Evolutionary conservation across 2,329 filamentous ascomycete genomes (phyloP), one percentile per base, ranked within the genome.

Genomic region (Penicillium griseofulvum): DNA sequence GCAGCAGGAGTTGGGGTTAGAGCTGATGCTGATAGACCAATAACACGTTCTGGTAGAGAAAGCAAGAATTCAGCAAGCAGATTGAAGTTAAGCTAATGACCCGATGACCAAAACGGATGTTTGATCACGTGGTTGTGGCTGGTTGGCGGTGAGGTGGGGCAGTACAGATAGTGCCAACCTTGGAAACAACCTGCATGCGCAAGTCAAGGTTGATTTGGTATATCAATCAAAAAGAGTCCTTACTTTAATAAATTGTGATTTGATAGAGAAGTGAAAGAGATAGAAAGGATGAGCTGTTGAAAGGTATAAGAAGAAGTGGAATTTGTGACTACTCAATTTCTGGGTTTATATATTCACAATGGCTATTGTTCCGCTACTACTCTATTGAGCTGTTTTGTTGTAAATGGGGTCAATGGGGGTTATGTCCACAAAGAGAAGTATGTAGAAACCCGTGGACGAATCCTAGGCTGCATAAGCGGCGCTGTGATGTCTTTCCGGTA

Each of bases 81-180:
- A 29, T 28, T 33, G 19, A 34, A 16, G 37, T 34, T 24, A 54
- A 49, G 51, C 51, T 54, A 41, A 54, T 29, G 51, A 54, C 38
- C 44, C 51, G 51, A 49, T 26, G 50, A 53, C 36, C 37, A 34
- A 33, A 53, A 28, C 11, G 37, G 44, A 49, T 28, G 45, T 39
- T 34, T 41, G 37, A 26, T 41, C 44, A 41, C 49, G 41, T 51
- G 41, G 12, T 2, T 94, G 72, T 97, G 92, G 92, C 84, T 85
- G 67, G 85, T 82, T 57, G 85, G 91, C 67, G 91, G 96, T 76
- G 91, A 89, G 1, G 31, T 57, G 26, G 17, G 19, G 51, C 46
- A 49, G 31, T 41, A 49, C 24, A 17, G 29, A 14, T 28, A 19
- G 10, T 33, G 37, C 31, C n/a, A n/a, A n/a, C n/a, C n/a, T n/a